These are phyloP conservation scores for Mollisia scopiformis DNA, from an alignment of 2,329 filamentous ascomycete genomes.

Conservation along the genomic window DNA sequence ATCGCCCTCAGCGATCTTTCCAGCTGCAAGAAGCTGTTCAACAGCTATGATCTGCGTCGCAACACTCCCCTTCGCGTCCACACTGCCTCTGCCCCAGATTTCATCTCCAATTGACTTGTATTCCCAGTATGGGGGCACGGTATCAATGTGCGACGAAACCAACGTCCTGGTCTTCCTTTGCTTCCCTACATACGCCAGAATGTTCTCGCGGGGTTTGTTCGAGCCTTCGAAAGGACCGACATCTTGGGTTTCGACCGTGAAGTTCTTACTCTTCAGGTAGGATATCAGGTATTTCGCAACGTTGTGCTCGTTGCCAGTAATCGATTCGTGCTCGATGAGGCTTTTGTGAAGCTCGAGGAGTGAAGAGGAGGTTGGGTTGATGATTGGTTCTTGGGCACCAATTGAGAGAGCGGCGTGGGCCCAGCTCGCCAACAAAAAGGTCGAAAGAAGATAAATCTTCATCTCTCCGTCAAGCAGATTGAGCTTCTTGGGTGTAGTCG, in stretches of 20 bases:
- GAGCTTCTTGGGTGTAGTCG: background rate
- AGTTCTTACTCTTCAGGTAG: constrained; percentile 59
- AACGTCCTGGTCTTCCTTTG: constrained; percentile 52
- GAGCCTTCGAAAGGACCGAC: constrained; percentile 33
- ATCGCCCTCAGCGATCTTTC: constrained; percentile 48
- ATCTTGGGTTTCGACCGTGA: constrained; percentile 63
- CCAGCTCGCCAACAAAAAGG: constrained; percentile 21
- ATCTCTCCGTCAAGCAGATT: constrained; percentile 13
- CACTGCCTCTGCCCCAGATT: constrained; percentile 74
- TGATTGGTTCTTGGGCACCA: constrained; percentile 23
- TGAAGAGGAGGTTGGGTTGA: constrained; percentile 6
- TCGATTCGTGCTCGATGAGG: constrained; percentile 65
- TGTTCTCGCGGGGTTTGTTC: constrained; percentile 48
- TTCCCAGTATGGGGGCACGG: constrained; percentile 54
- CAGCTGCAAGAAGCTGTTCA: constrained; percentile 51
- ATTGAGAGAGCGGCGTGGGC: constrained; percentile 15
- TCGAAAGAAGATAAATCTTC: constrained; percentile 22
- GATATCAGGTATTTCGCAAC: constrained; percentile 60
- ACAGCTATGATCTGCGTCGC: constrained; percentile 76
- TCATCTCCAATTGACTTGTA: constrained; percentile 42
- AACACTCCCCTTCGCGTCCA: constrained; percentile 72
- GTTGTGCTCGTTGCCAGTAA: constrained; percentile 61
- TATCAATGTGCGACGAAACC: constrained; percentile 68
- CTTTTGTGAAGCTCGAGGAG: constrained; percentile 64
- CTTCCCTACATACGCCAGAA: constrained; percentile 61